Conservation (phyloP, 768 basidiomycete species). For the Boletus eberwhitei region DNA sequence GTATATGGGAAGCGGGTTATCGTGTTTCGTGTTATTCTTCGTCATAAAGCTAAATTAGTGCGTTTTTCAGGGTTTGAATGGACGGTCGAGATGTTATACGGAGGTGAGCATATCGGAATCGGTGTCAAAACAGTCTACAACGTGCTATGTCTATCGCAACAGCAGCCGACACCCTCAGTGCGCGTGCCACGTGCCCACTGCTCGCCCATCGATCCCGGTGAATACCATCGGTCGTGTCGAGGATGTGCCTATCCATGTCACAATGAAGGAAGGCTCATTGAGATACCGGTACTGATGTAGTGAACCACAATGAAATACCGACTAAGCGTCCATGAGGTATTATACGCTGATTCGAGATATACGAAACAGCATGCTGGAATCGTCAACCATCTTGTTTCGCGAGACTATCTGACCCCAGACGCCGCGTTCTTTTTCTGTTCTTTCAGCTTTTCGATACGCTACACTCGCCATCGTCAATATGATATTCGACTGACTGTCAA, state of each 20-base stretch:
- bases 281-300: too few relatives aligned
- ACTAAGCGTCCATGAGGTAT: neutral
- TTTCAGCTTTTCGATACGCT: conserved; percentile 79
- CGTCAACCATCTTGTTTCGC: neutral
- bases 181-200: too few relatives aligned
- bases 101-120: neutral
- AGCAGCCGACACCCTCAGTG: too few relatives aligned
- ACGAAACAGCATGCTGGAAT: neutral
- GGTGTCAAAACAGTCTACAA: neutral
- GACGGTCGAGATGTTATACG: neutral
- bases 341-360: neutral
- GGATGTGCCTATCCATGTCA: too few relatives aligned
- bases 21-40: conserved; percentile 27
- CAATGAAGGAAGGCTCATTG: too few relatives aligned
- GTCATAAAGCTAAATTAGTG: conserved; percentile 10
- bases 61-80: neutral
- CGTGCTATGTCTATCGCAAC: too few relatives aligned
- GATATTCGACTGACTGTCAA: neutral
- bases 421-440: conserved; percentile 67
- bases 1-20: conserved; percentile 47
- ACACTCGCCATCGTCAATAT: neutral
- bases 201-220: too few relatives aligned
- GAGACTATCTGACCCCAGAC: neutral
- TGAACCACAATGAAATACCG: neutral
- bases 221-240: too few relatives aligned